Evolutionary conservation across 2,329 filamentous ascomycete species (phyloP).

Genomic region (Chalaropsis thielavioides): DNA sequence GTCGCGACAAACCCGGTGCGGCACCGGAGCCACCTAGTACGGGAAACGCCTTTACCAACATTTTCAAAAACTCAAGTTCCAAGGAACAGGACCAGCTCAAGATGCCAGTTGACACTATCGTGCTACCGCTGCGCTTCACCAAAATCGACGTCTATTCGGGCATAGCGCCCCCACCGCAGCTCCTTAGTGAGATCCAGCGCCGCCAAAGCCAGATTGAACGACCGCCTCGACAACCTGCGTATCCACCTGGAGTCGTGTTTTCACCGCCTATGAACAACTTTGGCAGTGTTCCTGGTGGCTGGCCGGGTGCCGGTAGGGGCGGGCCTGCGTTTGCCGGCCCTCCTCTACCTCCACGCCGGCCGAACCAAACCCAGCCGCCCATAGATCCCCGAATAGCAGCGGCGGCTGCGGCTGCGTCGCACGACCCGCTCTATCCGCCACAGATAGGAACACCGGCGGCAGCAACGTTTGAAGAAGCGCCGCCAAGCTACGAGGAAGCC

Average conservation of each 20-base stretch:
- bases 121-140: constrained; percentile 64
- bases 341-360: constrained; percentile 19
- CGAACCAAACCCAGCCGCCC: constrained; percentile 11
- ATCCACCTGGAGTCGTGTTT: neutral
- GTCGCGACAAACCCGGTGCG: constrained; percentile 44
- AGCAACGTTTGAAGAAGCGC: constrained; percentile 54
- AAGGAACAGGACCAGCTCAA: constrained; percentile 22
- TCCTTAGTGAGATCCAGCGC: constrained; percentile 33
- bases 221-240: neutral
- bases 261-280: neutral
- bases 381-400: constrained; percentile 17
- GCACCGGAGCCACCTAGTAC: neutral
- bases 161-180: constrained; percentile 62
- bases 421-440: constrained; percentile 44
- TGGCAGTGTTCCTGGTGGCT: neutral
- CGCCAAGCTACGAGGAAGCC: constrained; percentile 88
- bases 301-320: neutral
- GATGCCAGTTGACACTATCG: constrained; percentile 50
- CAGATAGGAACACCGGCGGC: constrained; percentile 36
- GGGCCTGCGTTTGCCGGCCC: constrained; percentile 19
- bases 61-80: constrained; percentile 7
- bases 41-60: neutral
- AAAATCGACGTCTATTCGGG: constrained; percentile 71
- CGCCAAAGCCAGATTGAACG: constrained; percentile 1
- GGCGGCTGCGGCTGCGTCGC: constrained; percentile 23